Percentiles rank a stretch among this genome's conserved stretches.
Evolutionary conservation across 148 eudicot genomes (phyloP).

Genomic region (Rhododendron simsii): DNA sequence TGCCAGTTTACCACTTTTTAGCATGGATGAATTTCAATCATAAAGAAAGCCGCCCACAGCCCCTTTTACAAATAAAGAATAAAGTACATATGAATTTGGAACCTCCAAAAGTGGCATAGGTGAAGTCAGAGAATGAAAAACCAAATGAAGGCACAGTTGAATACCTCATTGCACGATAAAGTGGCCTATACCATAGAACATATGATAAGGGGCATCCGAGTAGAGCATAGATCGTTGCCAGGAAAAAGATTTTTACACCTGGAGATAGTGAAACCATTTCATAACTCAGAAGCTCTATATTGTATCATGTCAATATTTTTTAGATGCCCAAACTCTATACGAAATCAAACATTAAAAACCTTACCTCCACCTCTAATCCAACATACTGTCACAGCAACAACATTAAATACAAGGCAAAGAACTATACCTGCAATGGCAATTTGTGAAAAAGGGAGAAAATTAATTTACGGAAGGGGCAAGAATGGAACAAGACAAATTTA

Average conservation of each 20-base stretch:
- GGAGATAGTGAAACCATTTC: slow-evolving; percentile 18
- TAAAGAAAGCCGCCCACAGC: too few species aligned
- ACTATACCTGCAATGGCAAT: slow-evolving; percentile 58
- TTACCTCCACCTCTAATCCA: slow-evolving; percentile 93
- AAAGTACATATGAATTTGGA: neutral
- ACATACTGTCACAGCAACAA: slow-evolving; percentile 73
- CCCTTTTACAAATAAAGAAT: neutral
- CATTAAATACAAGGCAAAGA: slow-evolving; percentile 72
- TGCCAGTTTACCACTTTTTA: neutral
- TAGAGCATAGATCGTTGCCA: slow-evolving; percentile 78
- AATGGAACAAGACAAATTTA: neutral
- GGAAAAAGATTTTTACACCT: slow-evolving; percentile 90
- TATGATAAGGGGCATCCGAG: slow-evolving; percentile 83
- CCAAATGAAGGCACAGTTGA: neutral
- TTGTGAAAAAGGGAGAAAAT: neutral
- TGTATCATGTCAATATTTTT: neutral
- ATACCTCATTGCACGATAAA: slow-evolving; percentile 98
- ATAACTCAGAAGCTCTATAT: slow-evolving; percentile 24
- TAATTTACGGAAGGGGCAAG: neutral
- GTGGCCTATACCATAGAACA: slow-evolving; percentile 91
- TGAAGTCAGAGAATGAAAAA: neutral
- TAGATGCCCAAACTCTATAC: neutral
- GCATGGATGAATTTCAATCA: neutral
- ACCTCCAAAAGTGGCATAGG: neutral
- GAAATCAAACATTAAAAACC: slow-evolving; percentile 6